These are phyloP conservation scores for Sphenostylis stenocarpa DNA, from an alignment of 306 rosid species.

Conservation along the genomic window DNA sequence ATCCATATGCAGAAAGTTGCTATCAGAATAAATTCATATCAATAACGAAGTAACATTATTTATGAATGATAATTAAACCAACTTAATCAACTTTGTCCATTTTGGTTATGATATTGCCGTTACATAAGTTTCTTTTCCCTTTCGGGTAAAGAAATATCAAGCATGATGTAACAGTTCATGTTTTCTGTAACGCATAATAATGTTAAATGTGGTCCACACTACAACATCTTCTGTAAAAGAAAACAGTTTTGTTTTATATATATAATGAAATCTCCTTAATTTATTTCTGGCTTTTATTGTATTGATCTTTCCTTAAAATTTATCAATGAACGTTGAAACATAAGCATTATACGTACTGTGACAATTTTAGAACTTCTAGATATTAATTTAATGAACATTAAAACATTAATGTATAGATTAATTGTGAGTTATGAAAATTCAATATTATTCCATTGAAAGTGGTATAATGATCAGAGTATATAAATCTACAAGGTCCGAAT, in stretches of 20 bases:
- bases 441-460: neutral
- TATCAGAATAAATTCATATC: too few relatives aligned
- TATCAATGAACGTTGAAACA: neutral
- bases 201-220: too few relatives aligned
- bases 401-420: constrained; percentile 7
- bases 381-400: neutral
- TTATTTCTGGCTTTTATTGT: neutral
- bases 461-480: constrained; percentile 4
- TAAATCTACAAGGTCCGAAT: neutral
- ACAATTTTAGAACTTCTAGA: neutral
- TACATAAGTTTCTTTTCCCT: neutral
- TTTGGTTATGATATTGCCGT: neutral
- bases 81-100: neutral
- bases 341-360: neutral
- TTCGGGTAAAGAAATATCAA: neutral
- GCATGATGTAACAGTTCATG: neutral
- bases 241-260: too few relatives aligned
- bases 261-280: neutral
- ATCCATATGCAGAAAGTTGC: too few relatives aligned
- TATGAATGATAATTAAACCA: neutral
- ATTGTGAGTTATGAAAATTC: constrained; percentile 9
- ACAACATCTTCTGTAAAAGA: too few relatives aligned
- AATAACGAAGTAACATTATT: too few relatives aligned
- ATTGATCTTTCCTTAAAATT: constrained; percentile 1
- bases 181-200: too few relatives aligned